Percentiles rank a stretch among this genome's conserved stretches.
Evolutionary conservation across 2,329 filamentous ascomycete genomes (phyloP).

Genomic region (Epichloe scottii): DNA sequence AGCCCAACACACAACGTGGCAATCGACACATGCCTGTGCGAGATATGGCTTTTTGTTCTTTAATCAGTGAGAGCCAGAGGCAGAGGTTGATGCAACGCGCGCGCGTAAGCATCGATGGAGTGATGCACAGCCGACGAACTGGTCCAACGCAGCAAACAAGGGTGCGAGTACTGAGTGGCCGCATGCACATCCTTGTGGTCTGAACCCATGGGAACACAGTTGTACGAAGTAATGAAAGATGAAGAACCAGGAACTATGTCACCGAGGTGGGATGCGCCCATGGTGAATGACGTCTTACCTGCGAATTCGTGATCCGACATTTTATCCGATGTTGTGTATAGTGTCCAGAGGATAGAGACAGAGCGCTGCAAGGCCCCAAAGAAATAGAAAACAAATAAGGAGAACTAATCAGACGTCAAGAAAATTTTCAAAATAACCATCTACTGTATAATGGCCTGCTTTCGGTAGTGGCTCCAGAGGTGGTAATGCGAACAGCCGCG

Average conservation of each 20-base stretch:
- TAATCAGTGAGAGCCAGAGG: not conserved
- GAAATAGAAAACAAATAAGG: not conserved
- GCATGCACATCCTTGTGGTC: not conserved
- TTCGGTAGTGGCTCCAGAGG: not conserved
- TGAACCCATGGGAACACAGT: not conserved
- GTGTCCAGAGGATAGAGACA: not conserved
- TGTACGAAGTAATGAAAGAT: not conserved
- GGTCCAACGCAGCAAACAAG: slow-evolving; percentile 1
- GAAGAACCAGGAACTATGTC: not conserved
- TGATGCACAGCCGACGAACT: slow-evolving; percentile 1
- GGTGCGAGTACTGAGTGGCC: slow-evolving; percentile 1
- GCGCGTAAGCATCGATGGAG: not conserved
- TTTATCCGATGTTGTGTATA: slow-evolving; percentile 9
- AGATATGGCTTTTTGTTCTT: not conserved
- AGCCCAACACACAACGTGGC: not conserved
- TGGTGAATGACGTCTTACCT: slow-evolving; percentile 29
- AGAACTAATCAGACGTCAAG: not conserved
- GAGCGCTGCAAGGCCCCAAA: not conserved
- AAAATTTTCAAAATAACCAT: not conserved
- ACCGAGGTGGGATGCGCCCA: not conserved
- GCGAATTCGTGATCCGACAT: slow-evolving; percentile 59
- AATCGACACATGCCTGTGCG: not conserved
- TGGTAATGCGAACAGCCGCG: not conserved
- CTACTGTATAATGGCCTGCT: too few relatives aligned
- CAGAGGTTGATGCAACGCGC: not conserved